Evolutionary conservation across 2,329 filamentous ascomycete species (phyloP).

Genomic region (Botrytis galanthina): DNA sequence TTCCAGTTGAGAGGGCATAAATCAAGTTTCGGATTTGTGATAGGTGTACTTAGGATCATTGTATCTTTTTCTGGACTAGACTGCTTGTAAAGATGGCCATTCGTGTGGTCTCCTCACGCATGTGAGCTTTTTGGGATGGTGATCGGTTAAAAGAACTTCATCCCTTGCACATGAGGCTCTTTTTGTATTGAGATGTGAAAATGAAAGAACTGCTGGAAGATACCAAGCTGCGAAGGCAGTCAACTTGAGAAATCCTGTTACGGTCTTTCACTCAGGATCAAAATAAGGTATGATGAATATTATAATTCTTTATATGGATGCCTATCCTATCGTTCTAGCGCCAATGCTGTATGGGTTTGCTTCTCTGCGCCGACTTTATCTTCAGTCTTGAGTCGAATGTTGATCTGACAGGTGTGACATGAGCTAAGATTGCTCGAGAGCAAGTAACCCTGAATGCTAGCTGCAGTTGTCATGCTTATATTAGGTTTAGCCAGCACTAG

Average conservation of each 20-base stretch:
- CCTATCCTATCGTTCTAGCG: not conserved
- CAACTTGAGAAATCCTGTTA: not conserved
- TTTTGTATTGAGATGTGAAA: not conserved
- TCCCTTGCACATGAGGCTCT: conserved; percentile 1
- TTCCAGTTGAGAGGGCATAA: not conserved
- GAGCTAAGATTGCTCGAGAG: not conserved
- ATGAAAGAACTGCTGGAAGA: not conserved
- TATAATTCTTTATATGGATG: not conserved
- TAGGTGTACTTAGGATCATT: not conserved
- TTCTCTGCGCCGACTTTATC: not conserved
- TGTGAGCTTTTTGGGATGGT: conserved; percentile 9
- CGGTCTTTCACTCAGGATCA: not conserved
- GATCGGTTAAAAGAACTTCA: not conserved
- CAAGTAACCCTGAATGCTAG: not conserved
- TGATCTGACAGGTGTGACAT: not conserved
- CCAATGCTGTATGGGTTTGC: not conserved
- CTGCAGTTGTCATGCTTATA: not conserved
- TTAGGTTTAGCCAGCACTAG: not conserved
- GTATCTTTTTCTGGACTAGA: not conserved
- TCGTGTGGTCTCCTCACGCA: not conserved
- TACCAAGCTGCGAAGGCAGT: not conserved
- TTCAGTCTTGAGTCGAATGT: not conserved
- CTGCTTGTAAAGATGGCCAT: not conserved
- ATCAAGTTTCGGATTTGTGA: not conserved
- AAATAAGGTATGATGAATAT: not conserved